Evolutionary conservation across 2,329 filamentous ascomycete species (phyloP), one percentile per base, ranked within the genome.

Genomic region (Domatiomyces globalis): DNA sequence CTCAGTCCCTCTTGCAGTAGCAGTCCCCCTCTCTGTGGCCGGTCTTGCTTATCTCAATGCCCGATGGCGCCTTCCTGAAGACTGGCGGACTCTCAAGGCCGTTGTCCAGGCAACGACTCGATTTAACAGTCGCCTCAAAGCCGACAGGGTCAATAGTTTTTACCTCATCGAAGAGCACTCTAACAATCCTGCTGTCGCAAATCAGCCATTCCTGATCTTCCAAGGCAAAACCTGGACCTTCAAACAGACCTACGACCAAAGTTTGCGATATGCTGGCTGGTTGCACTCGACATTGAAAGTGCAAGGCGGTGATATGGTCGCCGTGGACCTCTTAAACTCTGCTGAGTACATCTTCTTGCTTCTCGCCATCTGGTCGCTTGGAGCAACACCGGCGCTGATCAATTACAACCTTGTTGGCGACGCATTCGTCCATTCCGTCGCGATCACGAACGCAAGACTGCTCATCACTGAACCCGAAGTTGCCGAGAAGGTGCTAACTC

Each of bases 331-430:
- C 58, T 82, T 84, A 67, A 95, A 94, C 64, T 85, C 80, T 43
- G 80, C 87, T n/a, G 75, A 76, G 2, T 90, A 87, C 61, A 62
- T 90, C 25, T 85, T 89, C 63, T 56, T 94, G 7, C 79, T 82
- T 74, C 72, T 89, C 50, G 87, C 83, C 0, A 68, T 94, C 29
- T 94, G 87, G 87, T 80, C 82, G 27, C 80, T 94, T 53, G 88
- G 88, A 9, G 87, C 85, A 0, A 81, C 81, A 51, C 87, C 87
- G 0, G 87, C 87, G 0, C 87, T 92, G 60, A 84, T 94, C 69
- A 95, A 95, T 67, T 90, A 89, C 68, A 81, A 86, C 63, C 70
- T 94, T 47, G 75, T 77, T 0, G 83, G 81, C 10, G 78, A 83
- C 25, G 75, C 86, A 0, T 71, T 95, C 55, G 66, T 78, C 2